Conservation (phyloP, 1,139 yeast species). For the Hansenula lynferdii region DNA sequence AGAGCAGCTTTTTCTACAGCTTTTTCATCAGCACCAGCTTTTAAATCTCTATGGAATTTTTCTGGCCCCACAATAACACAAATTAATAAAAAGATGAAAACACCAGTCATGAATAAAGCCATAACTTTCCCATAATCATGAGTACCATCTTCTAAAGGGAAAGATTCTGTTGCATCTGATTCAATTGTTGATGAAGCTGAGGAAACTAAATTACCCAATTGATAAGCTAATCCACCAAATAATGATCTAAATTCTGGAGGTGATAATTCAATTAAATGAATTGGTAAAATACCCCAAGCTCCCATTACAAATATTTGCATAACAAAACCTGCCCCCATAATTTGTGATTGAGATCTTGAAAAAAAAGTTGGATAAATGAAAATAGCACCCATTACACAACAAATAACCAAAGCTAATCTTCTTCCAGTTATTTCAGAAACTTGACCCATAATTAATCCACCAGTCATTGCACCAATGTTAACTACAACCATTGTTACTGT, state of each 20-base stretch:
- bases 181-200: conserved; percentile 57
- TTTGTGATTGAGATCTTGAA: conserved; percentile 35
- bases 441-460: conserved; percentile 45
- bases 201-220: conserved; percentile 52
- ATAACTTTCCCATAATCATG: conserved; percentile 39
- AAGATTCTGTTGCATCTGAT: conserved; percentile 28
- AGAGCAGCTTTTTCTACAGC: conserved; percentile 1
- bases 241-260: conserved; percentile 51
- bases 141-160: conserved; percentile 25
- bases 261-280: conserved; percentile 49
- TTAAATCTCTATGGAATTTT: conserved; percentile 26
- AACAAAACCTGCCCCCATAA: conserved; percentile 72
- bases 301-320: conserved; percentile 71
- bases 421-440: conserved; percentile 42
- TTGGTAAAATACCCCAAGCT: conserved; percentile 51
- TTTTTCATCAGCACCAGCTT: conserved; percentile 15
- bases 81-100: conserved; percentile 38
- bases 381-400: conserved; percentile 44
- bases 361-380: conserved; percentile 52
- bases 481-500: conserved; percentile 43
- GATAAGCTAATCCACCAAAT: conserved; percentile 49
- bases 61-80: conserved; percentile 47
- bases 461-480: conserved; percentile 46
- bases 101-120: conserved; percentile 54
- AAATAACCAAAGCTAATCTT: conserved; percentile 38